Conservation (phyloP, 2,329 filamentous ascomycete species). For the Claviceps cyperi region DNA sequence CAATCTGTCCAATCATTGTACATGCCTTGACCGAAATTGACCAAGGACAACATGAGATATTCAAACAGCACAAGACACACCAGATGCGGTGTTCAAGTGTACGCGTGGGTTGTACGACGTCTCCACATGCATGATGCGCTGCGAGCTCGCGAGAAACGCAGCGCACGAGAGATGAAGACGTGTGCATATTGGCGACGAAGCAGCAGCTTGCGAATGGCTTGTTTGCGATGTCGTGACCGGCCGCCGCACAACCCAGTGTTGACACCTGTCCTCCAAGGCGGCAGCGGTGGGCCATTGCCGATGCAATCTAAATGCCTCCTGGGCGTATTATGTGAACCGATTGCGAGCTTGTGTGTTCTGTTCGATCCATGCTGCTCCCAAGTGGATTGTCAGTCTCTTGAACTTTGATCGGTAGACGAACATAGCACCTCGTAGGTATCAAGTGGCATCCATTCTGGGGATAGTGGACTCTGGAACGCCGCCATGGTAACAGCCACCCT, state of each 20-base stretch:
- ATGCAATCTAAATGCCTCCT: too few species aligned
- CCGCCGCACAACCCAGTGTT: too few species aligned
- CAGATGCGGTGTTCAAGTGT: background rate
- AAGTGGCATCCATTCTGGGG: background rate
- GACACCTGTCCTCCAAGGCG: too few species aligned
- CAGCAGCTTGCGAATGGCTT: background rate
- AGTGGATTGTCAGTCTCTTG: too few species aligned
- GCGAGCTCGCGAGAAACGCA: background rate
- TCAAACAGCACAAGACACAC: background rate
- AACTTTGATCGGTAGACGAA: too few species aligned
- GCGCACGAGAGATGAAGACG: background rate
- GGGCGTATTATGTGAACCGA: too few species aligned
- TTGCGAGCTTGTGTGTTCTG: too few species aligned
- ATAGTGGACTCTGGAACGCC: too few species aligned
- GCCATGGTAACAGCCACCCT: too few species aligned
- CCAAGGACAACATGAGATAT: constrained; percentile 1
- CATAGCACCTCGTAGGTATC: too few species aligned
- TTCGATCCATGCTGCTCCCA: too few species aligned
- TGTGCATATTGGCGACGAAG: background rate
- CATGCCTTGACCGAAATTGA: constrained; percentile 14
- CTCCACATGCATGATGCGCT: background rate
- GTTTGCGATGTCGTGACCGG: background rate
- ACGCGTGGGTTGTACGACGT: constrained; percentile 1
- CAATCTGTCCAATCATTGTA: constrained; percentile 12
- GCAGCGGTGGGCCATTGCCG: too few species aligned